phyloP scores from a whole-genome alignment of 345 rosid species.

The Citrus trifoliata region DNA sequence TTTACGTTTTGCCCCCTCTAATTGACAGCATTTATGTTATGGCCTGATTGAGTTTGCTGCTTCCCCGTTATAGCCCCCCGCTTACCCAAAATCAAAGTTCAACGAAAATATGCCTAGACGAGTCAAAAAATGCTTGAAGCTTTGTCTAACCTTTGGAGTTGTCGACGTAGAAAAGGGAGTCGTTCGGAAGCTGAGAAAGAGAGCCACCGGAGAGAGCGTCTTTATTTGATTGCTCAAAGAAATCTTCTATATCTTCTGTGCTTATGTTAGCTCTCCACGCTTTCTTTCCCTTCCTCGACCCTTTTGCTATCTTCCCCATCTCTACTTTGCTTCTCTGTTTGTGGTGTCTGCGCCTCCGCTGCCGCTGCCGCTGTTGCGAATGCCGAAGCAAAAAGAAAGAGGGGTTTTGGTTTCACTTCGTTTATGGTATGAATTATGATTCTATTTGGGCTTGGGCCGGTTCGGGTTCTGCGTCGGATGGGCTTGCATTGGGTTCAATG shows the following conservation, averaged over 20 bases:
- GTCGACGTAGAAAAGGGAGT: constrained; percentile 73
- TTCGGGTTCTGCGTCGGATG: neutral
- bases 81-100: too few relatives aligned
- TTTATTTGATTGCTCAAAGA: constrained; percentile 68
- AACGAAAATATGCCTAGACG: neutral
- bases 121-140: neutral
- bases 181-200: constrained; percentile 58
- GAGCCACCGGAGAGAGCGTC: constrained; percentile 89
- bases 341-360: neutral
- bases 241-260: constrained; percentile 71
- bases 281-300: constrained; percentile 88
- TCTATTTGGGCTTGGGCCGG: neutral
- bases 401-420: neutral
- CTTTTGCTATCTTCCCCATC: constrained; percentile 74
- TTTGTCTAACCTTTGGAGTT: constrained; percentile 52
- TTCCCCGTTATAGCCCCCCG: neutral
- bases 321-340: neutral
- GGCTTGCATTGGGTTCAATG: neutral
- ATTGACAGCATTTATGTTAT: neutral
- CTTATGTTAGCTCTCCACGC: constrained; percentile 98
- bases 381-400: neutral
- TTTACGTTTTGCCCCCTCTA: neutral
- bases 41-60: neutral
- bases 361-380: neutral
- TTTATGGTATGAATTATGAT: neutral